phyloP scores from a whole-genome alignment of 371 early-diverging fungal genomes.

The Nematocida homosporus region DNA sequence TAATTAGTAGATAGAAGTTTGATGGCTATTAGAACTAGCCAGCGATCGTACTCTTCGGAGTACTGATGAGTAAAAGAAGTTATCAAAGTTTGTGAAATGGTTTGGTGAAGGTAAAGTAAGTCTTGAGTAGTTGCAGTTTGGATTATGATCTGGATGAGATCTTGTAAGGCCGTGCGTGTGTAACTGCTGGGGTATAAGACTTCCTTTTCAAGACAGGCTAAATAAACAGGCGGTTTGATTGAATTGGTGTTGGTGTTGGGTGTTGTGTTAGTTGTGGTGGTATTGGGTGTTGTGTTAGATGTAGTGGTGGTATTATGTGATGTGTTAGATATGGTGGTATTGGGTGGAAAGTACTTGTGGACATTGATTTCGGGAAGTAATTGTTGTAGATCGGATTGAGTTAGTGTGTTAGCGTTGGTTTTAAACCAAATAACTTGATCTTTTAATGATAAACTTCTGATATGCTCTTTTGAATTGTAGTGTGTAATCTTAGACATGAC shows the following conservation, averaged over 20 bases:
- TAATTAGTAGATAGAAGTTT: slow-evolving; percentile 1
- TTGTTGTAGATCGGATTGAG: no score
- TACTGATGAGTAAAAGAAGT: slow-evolving; percentile 19
- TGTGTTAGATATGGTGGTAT: no score
- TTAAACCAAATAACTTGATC: no score
- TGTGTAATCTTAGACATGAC: no score
- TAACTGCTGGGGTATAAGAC: slow-evolving; percentile 10
- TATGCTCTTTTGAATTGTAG: no score
- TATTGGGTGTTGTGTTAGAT: background rate
- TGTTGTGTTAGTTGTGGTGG: no score
- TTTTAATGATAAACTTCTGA: no score
- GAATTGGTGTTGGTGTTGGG: no score
- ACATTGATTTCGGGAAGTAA: no score
- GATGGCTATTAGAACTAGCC: slow-evolving; percentile 39
- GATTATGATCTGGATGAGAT: background rate
- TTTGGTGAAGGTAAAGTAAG: slow-evolving; percentile 8
- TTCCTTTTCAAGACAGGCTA: slow-evolving; percentile 15
- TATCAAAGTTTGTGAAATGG: slow-evolving; percentile 5
- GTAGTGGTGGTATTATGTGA: background rate
- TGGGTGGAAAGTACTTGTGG: no score
- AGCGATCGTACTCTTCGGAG: slow-evolving; percentile 45
- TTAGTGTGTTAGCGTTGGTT: no score
- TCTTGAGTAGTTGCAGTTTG: background rate
- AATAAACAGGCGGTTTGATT: background rate
- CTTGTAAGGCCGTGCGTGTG: background rate